Evolutionary conservation across 1,139 yeast species (phyloP).

Genomic region (Lodderomyces metapsilosis): DNA sequence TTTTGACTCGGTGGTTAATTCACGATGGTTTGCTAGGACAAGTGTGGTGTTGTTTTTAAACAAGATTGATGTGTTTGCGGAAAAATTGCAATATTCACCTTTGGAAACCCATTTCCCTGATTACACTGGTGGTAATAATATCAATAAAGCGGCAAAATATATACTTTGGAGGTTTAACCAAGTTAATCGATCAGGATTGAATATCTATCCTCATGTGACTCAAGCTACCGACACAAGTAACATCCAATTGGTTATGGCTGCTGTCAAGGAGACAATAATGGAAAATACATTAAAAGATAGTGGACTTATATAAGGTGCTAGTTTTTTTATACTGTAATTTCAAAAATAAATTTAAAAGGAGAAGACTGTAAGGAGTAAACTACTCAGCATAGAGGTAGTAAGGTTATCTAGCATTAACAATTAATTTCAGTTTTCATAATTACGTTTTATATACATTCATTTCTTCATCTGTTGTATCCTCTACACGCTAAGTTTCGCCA

Average conservation of each 20-base stretch:
- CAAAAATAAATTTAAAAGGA: no score
- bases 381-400: no score
- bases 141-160: constrained; percentile 91
- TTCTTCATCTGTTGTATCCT: no score
- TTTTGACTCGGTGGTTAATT: constrained; percentile 87
- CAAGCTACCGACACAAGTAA: constrained; percentile 94
- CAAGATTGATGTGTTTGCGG: constrained; percentile 87
- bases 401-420: no score
- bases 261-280: constrained; percentile 84
- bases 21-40: constrained; percentile 91
- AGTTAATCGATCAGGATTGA: constrained; percentile 77
- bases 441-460: background rate
- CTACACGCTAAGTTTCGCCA: no score
- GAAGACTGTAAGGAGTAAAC: no score
- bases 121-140: constrained; percentile 84
- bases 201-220: constrained; percentile 86
- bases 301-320: constrained; percentile 60
- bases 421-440: background rate
- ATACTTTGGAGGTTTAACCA: constrained; percentile 89
- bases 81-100: constrained; percentile 79
- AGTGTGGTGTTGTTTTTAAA: constrained; percentile 83
- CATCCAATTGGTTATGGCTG: constrained; percentile 85
- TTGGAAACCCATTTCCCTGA: constrained; percentile 84
- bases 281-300: constrained; percentile 84
- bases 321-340: background rate